Conservation (phyloP, 306 rosid genomes). For the Vicia faba region DNA sequence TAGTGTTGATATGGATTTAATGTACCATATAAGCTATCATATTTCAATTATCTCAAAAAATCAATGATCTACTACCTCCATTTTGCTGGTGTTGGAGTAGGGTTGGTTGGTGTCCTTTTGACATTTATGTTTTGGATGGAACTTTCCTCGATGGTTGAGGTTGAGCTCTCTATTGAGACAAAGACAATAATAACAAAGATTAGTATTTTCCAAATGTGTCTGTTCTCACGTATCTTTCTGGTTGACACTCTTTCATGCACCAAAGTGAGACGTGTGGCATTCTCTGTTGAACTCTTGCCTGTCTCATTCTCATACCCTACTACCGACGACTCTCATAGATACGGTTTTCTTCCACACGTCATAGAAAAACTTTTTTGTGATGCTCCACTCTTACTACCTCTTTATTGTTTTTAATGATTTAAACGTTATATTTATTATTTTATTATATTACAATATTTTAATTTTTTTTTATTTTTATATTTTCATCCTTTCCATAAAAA, state of each 20-base stretch:
- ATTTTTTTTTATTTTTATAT: no score
- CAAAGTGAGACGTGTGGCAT: conserved; percentile 32
- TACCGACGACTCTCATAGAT: background rate
- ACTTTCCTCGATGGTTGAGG: conserved; percentile 29
- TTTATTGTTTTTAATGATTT: background rate
- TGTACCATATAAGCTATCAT: no score
- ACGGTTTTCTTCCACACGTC: background rate
- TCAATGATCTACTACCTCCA: no score
- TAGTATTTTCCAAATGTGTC: background rate
- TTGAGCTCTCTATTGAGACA: background rate
- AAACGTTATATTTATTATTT: background rate
- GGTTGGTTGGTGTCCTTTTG: background rate
- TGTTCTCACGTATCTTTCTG: conserved; percentile 3
- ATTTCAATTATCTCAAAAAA: no score
- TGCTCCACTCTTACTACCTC: background rate
- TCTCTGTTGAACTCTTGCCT: background rate
- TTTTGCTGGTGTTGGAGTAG: background rate
- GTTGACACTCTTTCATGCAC: conserved; percentile 26
- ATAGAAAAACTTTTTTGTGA: background rate
- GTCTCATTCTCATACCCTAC: no score
- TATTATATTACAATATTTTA: no score
- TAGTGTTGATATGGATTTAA: no score
- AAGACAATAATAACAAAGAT: background rate
- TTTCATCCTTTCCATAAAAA: no score
- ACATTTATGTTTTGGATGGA: conserved; percentile 25